Base-by-base conservation (phyloP, 83 land plant species). In the Isoetes engelmannii region DNA sequence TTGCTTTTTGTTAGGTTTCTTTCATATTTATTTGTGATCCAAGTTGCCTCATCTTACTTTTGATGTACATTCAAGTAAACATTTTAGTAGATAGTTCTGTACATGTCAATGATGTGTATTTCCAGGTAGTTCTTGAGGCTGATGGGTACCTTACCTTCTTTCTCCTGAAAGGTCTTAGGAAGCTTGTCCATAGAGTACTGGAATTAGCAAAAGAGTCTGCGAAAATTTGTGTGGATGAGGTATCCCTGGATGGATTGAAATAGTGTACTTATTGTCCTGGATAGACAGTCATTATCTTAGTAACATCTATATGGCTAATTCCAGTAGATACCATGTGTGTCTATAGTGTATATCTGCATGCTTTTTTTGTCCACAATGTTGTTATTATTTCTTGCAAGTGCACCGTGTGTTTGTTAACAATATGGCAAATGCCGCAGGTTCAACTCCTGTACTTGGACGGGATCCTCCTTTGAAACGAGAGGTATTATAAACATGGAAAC, bases 61-160 rank as follows among this genome's bases (percentile, higher is more conserved):
- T 28, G 37, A 28, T 2, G 1, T 28, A 2, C 0, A 28, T 28
- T 28, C 37, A 28, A 28, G 0, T 2, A 28, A 28, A 28, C 2
- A 2, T 28, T 28, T 28, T 28, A 28, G 37, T 28, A 28, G 37
- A 2, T 28, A 28, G 1, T 28, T 28, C 37, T 2, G 37, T 2
- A 1, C 54, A 37, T 41, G 12, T 64, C 47, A 9, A 37, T 64
- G 18, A 9, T 28, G 15, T 67, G 17, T 69, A 44, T 44, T 48
- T 45, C 15, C 70, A 92, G 99, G 73, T 95, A 64, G 97, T 91
- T 55, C 75, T 95, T 61, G 99, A 95, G 84, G 99, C 99, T 18
- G 99, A 95, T 87, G 99, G 99, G 49, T 95, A 95, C 99, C 99
- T 7, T 95, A 95, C 70, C 84, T 95, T 18, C 83, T 95, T 54